Conservation (phyloP, 2,329 filamentous ascomycete species). For the Ploettnerulaceae sp. region DNA sequence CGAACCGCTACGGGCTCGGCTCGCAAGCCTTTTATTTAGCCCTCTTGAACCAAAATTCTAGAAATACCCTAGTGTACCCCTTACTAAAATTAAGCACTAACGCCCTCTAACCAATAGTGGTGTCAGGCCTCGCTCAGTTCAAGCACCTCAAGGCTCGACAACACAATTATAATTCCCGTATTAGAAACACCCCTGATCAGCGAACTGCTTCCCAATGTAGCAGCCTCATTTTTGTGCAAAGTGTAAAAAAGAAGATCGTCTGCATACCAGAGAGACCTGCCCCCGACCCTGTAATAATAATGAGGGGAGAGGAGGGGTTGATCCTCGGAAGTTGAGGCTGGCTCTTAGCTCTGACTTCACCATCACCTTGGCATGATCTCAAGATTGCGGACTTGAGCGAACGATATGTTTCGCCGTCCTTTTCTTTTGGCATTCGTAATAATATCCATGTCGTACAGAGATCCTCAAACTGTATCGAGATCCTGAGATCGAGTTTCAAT, state of each 20-base stretch:
- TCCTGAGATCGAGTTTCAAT: not conserved
- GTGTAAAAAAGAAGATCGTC: not conserved
- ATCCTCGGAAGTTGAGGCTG: too few species aligned
- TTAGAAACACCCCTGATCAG: conserved; percentile 2
- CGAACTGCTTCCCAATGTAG: not conserved
- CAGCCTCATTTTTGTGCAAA: conserved; percentile 4
- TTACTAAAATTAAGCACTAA: conserved; percentile 2
- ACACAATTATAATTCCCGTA: conserved; percentile 4
- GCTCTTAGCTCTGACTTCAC: too few species aligned
- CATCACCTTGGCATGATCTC: too few species aligned
- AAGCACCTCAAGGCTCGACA: not conserved
- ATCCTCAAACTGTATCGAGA: not conserved
- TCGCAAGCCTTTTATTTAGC: too few species aligned
- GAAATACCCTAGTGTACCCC: not conserved
- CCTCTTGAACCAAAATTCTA: conserved; percentile 1
- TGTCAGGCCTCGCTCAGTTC: not conserved
- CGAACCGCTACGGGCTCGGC: conserved; percentile 2
- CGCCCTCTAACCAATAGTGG: conserved; percentile 6
- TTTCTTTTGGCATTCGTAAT: too few species aligned
- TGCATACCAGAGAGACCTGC: too few species aligned
- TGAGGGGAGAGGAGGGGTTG: too few species aligned
- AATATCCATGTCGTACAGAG: not conserved
- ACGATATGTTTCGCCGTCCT: too few species aligned
- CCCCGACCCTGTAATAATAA: too few species aligned
- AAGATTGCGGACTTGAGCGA: too few species aligned